Conservation (phyloP, 2,329 filamentous ascomycete species). For the Fusarium sp. region DNA sequence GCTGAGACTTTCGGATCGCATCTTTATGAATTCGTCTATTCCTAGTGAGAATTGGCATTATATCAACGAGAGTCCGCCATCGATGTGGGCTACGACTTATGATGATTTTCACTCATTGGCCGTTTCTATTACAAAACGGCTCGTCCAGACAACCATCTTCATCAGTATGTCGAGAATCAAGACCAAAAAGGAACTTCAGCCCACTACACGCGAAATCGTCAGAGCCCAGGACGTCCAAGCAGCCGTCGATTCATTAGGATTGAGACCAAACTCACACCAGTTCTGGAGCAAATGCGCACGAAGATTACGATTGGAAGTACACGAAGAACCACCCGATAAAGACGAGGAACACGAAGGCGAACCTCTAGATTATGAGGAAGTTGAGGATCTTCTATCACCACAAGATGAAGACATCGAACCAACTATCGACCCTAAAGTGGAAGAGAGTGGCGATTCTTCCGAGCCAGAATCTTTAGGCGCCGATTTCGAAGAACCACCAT, state of each 20-base stretch:
- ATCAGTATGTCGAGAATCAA: slow-evolving; percentile 77
- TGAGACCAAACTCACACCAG: slow-evolving; percentile 52
- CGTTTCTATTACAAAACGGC: slow-evolving; percentile 73
- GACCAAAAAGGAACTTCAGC: slow-evolving; percentile 54
- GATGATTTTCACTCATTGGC: slow-evolving; percentile 78
- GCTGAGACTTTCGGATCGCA: slow-evolving; percentile 70
- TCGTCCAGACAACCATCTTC: slow-evolving; percentile 77
- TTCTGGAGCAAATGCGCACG: slow-evolving; percentile 64
- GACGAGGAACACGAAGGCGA: slow-evolving; percentile 42
- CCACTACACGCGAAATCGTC: slow-evolving; percentile 51
- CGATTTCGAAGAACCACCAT: slow-evolving; percentile 26
- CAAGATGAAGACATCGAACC: slow-evolving; percentile 23
- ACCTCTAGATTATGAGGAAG: slow-evolving; percentile 34
- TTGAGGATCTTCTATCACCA: slow-evolving; percentile 25
- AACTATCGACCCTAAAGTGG: not conserved
- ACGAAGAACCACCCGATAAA: slow-evolving; percentile 49
- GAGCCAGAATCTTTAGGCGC: slow-evolving; percentile 30
- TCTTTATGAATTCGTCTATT: slow-evolving; percentile 80
- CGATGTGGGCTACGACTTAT: slow-evolving; percentile 80
- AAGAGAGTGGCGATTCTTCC: not conserved
- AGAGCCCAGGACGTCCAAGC: slow-evolving; percentile 61
- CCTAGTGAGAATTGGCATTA: slow-evolving; percentile 75
- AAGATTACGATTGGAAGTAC: slow-evolving; percentile 62
- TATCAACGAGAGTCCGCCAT: slow-evolving; percentile 71
- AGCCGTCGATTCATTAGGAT: slow-evolving; percentile 60